A percentile compares a stretch with the other conserved stretches of the same genome.
phyloP scores from a whole-genome alignment of 768 basidiomycete species.

The Piloderma croceum region DNA sequence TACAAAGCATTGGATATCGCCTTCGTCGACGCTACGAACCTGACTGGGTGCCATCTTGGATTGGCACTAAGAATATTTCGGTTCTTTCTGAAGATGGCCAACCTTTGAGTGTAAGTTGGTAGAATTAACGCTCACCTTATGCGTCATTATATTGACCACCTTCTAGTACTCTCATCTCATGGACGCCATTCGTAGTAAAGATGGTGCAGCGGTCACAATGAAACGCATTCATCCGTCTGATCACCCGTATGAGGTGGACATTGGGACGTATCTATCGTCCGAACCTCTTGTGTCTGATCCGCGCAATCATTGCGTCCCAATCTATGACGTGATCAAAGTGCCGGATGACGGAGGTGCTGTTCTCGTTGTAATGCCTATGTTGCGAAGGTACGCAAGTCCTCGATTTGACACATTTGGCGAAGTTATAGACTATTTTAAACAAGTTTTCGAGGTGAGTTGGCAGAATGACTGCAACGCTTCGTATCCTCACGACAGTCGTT shows the following conservation, averaged over 20 bases:
- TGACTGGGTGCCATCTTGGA: too few species aligned
- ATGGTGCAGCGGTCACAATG: conserved; percentile 4
- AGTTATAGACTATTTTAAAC: conserved; percentile 25
- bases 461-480: too few species aligned
- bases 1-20: too few species aligned
- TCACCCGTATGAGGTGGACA: conserved; percentile 21
- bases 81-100: too few species aligned
- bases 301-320: conserved; percentile 27
- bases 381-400: conserved; percentile 23
- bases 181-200: conserved; percentile 8
- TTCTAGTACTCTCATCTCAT: conserved; percentile 9
- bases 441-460: conserved; percentile 34
- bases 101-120: too few species aligned
- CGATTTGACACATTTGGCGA: conserved; percentile 31
- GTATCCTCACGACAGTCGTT: background rate
- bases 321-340: conserved; percentile 16
- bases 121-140: too few species aligned
- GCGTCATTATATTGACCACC: too few species aligned
- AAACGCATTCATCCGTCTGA: conserved; percentile 2
- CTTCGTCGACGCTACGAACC: too few species aligned
- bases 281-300: conserved; percentile 16
- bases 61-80: too few species aligned
- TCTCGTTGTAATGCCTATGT: conserved; percentile 32
- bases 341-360: conserved; percentile 11
- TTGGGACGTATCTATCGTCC: conserved; percentile 17